These are phyloP conservation scores for Kokia cookei DNA, from an alignment of 441 rosid genomes.

Conservation along the genomic window DNA sequence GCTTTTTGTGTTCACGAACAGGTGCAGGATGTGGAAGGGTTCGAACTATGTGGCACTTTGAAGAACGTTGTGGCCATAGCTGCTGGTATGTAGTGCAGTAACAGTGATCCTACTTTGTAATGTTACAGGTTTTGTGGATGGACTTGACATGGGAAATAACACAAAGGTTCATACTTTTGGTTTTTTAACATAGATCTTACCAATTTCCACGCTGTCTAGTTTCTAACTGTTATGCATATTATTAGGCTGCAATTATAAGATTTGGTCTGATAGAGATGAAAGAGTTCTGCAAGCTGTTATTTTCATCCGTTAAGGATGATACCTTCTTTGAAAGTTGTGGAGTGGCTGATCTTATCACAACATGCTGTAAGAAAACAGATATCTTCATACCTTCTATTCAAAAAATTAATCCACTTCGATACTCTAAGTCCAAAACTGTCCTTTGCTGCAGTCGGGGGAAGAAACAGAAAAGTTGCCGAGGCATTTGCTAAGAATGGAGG, in stretches of 20 bases:
- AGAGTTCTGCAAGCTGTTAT: slow-evolving; percentile 76
- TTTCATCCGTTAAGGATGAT: slow-evolving; percentile 77
- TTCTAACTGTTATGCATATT: background rate
- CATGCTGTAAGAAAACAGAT: slow-evolving; percentile 66
- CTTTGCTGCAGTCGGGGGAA: slow-evolving; percentile 78
- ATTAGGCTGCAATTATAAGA: slow-evolving; percentile 94
- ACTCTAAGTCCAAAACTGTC: background rate
- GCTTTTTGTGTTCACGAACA: slow-evolving; percentile 9
- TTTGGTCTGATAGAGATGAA: slow-evolving; percentile 94
- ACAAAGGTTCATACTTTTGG: slow-evolving; percentile 51
- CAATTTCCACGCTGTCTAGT: background rate
- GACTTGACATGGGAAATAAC: slow-evolving; percentile 96
- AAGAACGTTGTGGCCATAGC: slow-evolving; percentile 96
- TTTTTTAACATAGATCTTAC: background rate
- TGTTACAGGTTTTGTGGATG: slow-evolving; percentile 77
- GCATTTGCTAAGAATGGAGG: slow-evolving; percentile 87
- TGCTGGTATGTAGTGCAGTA: slow-evolving; percentile 47
- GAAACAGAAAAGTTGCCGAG: slow-evolving; percentile 92
- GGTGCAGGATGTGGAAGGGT: slow-evolving; percentile 96
- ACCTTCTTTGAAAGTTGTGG: slow-evolving; percentile 98
- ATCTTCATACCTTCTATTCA: slow-evolving; percentile 2
- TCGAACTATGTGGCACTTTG: slow-evolving; percentile 92
- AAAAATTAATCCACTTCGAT: background rate
- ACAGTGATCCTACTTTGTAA: slow-evolving; percentile 7
- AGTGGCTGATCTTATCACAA: slow-evolving; percentile 90